Base-by-base conservation (phyloP, 2,329 filamentous ascomycete species). In the Pyrenochaeta sp. region DNA sequence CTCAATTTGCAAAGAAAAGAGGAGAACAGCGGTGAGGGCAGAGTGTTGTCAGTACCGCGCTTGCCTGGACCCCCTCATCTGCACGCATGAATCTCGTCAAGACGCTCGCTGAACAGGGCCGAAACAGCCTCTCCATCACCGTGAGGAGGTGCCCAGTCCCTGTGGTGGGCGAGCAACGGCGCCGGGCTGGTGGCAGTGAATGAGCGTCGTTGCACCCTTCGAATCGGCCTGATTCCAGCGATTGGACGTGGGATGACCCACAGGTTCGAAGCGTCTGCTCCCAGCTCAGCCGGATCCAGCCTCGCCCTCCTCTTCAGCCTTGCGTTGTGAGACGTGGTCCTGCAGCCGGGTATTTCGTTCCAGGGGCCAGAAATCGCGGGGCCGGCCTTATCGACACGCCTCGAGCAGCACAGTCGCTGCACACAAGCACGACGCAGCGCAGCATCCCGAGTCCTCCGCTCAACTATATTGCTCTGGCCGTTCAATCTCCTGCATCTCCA, bases 151-250 rank as follows among this genome's bases (percentile, higher is more conserved):
- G n/a, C n/a, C n/a, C n/a, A n/a, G n/a, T n/a, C n/a, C n/a, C n/a
- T n/a, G n/a, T n/a, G n/a, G n/a, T n/a, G n/a, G n/a, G n/a, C n/a
- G n/a, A n/a, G 28, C 38, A 27, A 13, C 15, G 28, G 9, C 26
- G 27, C 19, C 14, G 35, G 35, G 23, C 29, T 35, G 27, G 28
- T 44, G 44, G 48, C 24, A n/a, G 48, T 54, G 38, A 35, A 32
- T 3, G 17, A 35, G n/a, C 15, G 18, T 31, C 36, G 35, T 52
- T 51, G n/a, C n/a, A n/a, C n/a, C n/a, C n/a, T 57, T 67, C 58
- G 56, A 67, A 58, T 63, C 60, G 57, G 63, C 49, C 53, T 50
- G 43, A 39, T 64, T 65, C 53, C 60, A 41, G 48, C 44, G 46
- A 53, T 44, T 51, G 56, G 53, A 45, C 26, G 55, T 48, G 48